Evolutionary conservation across 176 grass and related monocot genomes (phyloP).

Genomic region (Otatea glauca): DNA sequence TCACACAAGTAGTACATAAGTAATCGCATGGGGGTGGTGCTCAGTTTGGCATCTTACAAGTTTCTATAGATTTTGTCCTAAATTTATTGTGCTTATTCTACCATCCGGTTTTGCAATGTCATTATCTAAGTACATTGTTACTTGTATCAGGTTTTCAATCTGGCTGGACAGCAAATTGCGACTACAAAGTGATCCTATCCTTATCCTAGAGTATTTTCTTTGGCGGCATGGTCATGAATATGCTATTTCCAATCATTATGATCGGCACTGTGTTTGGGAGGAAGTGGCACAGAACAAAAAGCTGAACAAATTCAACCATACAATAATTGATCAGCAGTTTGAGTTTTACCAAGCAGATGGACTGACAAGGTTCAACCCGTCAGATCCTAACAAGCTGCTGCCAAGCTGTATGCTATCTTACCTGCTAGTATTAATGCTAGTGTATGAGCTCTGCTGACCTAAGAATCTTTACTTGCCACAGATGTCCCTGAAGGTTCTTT

Average conservation of each 20-base stretch:
- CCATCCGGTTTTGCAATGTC: not conserved
- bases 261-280: slow-evolving; percentile 93
- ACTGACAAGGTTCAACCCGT: slow-evolving; percentile 77
- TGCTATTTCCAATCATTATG: slow-evolving; percentile 99
- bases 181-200: slow-evolving; percentile 88
- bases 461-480: slow-evolving; percentile 42
- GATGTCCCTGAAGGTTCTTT: slow-evolving; percentile 99
- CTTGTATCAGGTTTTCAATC: slow-evolving; percentile 86
- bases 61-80: not conserved
- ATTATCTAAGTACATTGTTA: not conserved
- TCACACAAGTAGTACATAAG: slow-evolving; percentile 4
- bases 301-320: slow-evolving; percentile 98
- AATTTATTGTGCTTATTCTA: slow-evolving; percentile 1
- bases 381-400: slow-evolving; percentile 75
- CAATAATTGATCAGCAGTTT: slow-evolving; percentile 95
- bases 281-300: slow-evolving; percentile 98
- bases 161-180: slow-evolving; percentile 99
- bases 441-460: slow-evolving; percentile 17
- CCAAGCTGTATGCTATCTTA: slow-evolving; percentile 79
- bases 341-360: slow-evolving; percentile 97
- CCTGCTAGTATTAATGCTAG: slow-evolving; percentile 41
- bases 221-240: slow-evolving; percentile 91
- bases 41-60: slow-evolving; percentile 16
- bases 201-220: slow-evolving; percentile 96
- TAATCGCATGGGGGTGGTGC: not conserved